Percentiles rank a stretch among this genome's conserved stretches.
phyloP scores from a whole-genome alignment of 2,329 filamentous ascomycete genomes.

The Penicillium sp. region DNA sequence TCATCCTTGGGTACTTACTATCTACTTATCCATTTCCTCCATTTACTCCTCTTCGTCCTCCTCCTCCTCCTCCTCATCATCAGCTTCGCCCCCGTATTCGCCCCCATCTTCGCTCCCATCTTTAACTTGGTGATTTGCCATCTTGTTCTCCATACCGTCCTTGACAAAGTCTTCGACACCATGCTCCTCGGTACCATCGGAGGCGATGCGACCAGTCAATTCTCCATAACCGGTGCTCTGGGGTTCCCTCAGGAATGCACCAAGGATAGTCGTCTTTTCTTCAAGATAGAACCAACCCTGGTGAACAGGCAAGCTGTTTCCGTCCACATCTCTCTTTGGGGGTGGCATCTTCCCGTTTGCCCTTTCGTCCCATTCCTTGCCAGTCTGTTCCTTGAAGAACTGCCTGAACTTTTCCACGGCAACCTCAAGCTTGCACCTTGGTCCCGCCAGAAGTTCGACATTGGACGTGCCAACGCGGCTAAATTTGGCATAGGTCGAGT shows the following conservation, averaged over 20 bases:
- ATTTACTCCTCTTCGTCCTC: not conserved
- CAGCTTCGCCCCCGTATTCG: not conserved
- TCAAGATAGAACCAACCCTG: constrained; percentile 37
- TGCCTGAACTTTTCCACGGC: constrained; percentile 55
- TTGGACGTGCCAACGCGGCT: constrained; percentile 32
- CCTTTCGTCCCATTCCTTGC: constrained; percentile 58
- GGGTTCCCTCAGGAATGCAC: constrained; percentile 21
- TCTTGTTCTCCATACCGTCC: not conserved
- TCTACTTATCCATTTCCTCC: not conserved
- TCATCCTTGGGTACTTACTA: not conserved
- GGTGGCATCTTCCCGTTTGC: constrained; percentile 16
- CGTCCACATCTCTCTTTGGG: constrained; percentile 27
- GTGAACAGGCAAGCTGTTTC: constrained; percentile 25
- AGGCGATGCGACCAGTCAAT: not conserved
- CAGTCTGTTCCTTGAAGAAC: constrained; percentile 61
- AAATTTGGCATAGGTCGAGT: constrained; percentile 59
- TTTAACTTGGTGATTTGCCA: not conserved
- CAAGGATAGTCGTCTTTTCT: constrained; percentile 21
- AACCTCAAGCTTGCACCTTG: constrained; percentile 31
- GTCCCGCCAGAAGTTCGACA: constrained; percentile 35
- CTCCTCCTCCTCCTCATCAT: not conserved
- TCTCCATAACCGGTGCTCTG: not conserved
- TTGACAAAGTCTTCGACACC: too few species aligned
- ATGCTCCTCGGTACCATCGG: not conserved
- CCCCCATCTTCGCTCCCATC: not conserved